Percentiles rank a stretch among this genome's conserved stretches.
phyloP scores from a whole-genome alignment of 1,139 yeast species.

The Wickerhamiella pararugosa region DNA sequence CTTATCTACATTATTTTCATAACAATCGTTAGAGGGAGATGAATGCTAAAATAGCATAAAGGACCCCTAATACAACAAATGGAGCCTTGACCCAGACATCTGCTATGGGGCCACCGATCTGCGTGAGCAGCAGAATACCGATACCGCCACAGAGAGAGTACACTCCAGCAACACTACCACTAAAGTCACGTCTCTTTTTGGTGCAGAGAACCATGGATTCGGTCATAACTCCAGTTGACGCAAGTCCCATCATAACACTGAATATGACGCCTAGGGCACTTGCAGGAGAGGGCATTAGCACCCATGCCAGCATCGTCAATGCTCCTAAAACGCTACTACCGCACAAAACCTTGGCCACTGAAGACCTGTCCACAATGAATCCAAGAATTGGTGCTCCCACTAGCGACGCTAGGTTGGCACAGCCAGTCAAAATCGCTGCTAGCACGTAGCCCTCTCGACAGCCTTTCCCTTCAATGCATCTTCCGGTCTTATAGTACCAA shows the following conservation, averaged over 20 bases:
- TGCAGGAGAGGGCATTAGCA: conserved; percentile 23
- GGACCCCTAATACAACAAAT: conserved; percentile 37
- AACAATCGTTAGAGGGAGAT: neutral
- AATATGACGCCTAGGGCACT: conserved; percentile 23
- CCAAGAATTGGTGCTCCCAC: conserved; percentile 54
- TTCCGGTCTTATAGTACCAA: conserved; percentile 36
- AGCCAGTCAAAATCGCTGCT: conserved; percentile 56
- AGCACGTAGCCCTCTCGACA: conserved; percentile 52
- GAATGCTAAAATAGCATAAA: conserved; percentile 25
- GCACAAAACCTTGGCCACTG: conserved; percentile 28
- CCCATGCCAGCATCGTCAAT: conserved; percentile 26
- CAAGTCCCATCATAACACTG: conserved; percentile 31
- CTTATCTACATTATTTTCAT: too few species aligned
- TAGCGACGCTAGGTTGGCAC: conserved; percentile 43
- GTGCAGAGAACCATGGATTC: conserved; percentile 35
- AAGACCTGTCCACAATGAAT: conserved; percentile 35
- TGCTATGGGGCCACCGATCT: conserved; percentile 46
- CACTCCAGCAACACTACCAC: conserved; percentile 57
- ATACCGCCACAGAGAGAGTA: conserved; percentile 52
- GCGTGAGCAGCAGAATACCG: conserved; percentile 48
- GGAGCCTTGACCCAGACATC: conserved; percentile 48
- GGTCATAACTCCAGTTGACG: conserved; percentile 46
- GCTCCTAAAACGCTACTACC: conserved; percentile 29
- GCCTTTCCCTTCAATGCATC: conserved; percentile 29
- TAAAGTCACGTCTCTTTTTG: conserved; percentile 28